Percentiles rank a stretch among this genome's conserved stretches.
Evolutionary conservation across 139 green algal species (phyloP).

Genomic region (Desmodesmus armatus): DNA sequence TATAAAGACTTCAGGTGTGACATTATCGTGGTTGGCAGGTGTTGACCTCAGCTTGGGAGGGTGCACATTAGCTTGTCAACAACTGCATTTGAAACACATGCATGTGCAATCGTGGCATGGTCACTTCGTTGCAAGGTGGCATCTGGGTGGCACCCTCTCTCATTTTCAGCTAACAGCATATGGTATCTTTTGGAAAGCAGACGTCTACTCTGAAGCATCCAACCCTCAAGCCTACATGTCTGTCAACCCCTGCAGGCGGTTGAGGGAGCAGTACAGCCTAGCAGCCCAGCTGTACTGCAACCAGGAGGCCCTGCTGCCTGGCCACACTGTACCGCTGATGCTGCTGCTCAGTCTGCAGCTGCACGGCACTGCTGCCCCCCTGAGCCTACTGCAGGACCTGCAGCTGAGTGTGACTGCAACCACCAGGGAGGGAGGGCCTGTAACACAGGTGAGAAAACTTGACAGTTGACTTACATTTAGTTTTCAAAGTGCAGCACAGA

Average conservation of each 20-base stretch:
- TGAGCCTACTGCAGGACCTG: constrained; percentile 11
- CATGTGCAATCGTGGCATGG: neutral
- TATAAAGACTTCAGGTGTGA: neutral
- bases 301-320: constrained; percentile 24
- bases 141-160: too few relatives aligned
- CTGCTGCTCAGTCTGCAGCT: constrained; percentile 16
- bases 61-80: too few relatives aligned
- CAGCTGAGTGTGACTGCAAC: neutral
- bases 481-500: too few relatives aligned
- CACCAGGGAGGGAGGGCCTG: neutral
- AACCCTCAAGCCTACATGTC: too few relatives aligned
- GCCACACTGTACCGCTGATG: constrained; percentile 13
- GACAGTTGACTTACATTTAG: too few relatives aligned
- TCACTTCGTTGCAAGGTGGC: too few relatives aligned
- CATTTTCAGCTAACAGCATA: too few relatives aligned
- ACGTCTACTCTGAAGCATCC: too few relatives aligned
- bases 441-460: constrained; percentile 29
- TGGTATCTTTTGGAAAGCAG: too few relatives aligned
- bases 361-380: neutral
- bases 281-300: neutral
- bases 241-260: neutral
- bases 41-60: too few relatives aligned
- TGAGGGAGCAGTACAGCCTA: constrained; percentile 8
- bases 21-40: too few relatives aligned
- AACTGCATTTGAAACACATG: too few relatives aligned